These are phyloP conservation scores for Saccharum hybrid DNA, from an alignment of 202 grass and related monocot species.

Conservation along the genomic window DNA sequence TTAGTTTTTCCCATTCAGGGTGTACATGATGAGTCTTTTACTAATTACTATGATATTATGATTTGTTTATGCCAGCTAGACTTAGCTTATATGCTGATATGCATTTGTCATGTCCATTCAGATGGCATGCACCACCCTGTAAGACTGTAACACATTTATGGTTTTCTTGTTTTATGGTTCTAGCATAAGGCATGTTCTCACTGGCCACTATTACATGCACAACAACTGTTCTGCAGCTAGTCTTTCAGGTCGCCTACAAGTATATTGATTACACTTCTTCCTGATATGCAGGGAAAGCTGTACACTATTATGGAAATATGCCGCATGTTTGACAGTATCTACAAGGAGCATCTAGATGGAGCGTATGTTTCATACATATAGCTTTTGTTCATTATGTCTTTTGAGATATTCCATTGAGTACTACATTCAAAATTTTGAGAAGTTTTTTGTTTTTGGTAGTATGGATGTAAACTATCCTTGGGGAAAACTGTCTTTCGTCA, in stretches of 20 bases:
- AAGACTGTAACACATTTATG: not conserved
- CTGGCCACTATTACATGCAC: not conserved
- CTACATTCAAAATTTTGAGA: too few species aligned
- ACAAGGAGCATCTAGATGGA: too few species aligned
- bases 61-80: not conserved
- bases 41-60: not conserved
- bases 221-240: not conserved
- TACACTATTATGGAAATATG: too few species aligned
- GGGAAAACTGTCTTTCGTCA: not conserved
- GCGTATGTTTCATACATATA: too few species aligned
- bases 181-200: not conserved
- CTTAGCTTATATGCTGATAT: not conserved
- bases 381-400: too few species aligned
- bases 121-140: not conserved
- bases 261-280: conserved; percentile 17
- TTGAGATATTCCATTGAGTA: too few species aligned
- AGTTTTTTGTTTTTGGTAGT: not conserved
- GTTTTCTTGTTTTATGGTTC: conserved; percentile 6
- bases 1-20: conserved; percentile 1
- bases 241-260: not conserved
- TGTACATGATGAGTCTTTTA: not conserved
- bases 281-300: conserved; percentile 69
- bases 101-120: not conserved
- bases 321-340: too few species aligned
- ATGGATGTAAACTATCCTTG: not conserved